Conservation (phyloP, 2,329 filamentous ascomycete genomes). For the Pseudogymnoascus sp. region DNA sequence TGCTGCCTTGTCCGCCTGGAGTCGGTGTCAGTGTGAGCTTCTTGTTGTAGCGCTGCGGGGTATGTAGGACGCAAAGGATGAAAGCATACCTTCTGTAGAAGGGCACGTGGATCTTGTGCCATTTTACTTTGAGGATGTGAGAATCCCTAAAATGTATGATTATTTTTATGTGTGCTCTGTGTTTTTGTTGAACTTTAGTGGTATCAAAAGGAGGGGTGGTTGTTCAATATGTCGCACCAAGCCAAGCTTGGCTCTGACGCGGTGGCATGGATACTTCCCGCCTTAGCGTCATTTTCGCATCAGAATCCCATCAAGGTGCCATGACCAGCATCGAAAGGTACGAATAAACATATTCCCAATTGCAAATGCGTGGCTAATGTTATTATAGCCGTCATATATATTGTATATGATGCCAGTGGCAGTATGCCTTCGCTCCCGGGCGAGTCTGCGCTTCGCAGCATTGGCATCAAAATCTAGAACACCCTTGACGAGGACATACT, state of each 20-base stretch:
- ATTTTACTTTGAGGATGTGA: slow-evolving; percentile 37
- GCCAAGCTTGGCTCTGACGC: slow-evolving; percentile 12
- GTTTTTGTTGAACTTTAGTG: not conserved
- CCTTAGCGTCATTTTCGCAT: slow-evolving; percentile 7
- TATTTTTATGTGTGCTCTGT: slow-evolving; percentile 15
- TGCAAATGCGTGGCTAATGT: slow-evolving; percentile 6
- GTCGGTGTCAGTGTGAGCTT: slow-evolving; percentile 21
- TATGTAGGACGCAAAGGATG: not conserved
- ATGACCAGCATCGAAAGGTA: slow-evolving; percentile 1
- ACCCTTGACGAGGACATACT: not conserved
- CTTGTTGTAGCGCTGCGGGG: slow-evolving; percentile 15
- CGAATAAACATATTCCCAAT: not conserved
- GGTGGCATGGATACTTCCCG: slow-evolving; percentile 9
- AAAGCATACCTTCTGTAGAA: slow-evolving; percentile 65
- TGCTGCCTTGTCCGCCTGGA: slow-evolving; percentile 79
- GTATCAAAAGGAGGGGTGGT: slow-evolving; percentile 4
- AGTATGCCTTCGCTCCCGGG: slow-evolving; percentile 7
- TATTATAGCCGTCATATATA: not conserved
- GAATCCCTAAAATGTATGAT: slow-evolving; percentile 15
- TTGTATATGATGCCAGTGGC: slow-evolving; percentile 2
- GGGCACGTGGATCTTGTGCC: slow-evolving; percentile 70
- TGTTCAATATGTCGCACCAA: slow-evolving; percentile 1
- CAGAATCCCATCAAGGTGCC: slow-evolving; percentile 6
- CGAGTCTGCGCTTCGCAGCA: not conserved
- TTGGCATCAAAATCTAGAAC: slow-evolving; percentile 1